phyloP scores from a whole-genome alignment of 192 early-diverging fungal species.

The Linnemannia hyalina region DNA sequence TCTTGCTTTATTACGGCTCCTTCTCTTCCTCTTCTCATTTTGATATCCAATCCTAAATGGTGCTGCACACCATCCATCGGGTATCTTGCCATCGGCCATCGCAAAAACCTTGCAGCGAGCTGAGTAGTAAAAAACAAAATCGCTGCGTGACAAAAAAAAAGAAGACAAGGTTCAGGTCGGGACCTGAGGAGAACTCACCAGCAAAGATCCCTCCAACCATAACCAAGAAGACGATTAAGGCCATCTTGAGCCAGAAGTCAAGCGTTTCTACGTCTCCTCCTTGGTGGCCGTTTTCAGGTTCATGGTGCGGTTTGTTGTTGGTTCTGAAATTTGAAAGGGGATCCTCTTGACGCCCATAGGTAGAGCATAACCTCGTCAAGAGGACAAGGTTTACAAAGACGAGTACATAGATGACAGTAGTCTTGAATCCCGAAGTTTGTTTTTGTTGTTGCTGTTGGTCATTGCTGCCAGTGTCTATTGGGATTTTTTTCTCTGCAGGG shows the following conservation, averaged over 20 bases:
- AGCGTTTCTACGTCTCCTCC: constrained; percentile 18
- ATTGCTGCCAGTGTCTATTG: neutral
- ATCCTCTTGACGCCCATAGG: neutral
- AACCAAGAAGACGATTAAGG: constrained; percentile 72
- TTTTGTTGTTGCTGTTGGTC: neutral
- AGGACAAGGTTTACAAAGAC: constrained; percentile 40
- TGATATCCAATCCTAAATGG: neutral
- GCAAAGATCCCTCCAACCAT: constrained; percentile 83
- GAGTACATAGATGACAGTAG: constrained; percentile 43
- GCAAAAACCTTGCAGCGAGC: neutral
- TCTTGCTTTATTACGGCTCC: neutral
- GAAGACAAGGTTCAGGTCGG: constrained; percentile 3
- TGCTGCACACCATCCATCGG: no score
- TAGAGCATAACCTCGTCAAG: constrained; percentile 17
- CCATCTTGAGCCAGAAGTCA: constrained; percentile 62
- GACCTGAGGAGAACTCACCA: constrained; percentile 51
- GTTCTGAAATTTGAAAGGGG: neutral
- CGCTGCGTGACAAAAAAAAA: constrained; percentile 8
- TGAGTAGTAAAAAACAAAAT: neutral
- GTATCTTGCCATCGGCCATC: neutral
- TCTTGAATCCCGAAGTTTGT: constrained; percentile 27
- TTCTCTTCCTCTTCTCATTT: neutral
- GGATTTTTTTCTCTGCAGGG: neutral
- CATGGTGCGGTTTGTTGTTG: constrained; percentile 8
- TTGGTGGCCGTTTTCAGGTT: constrained; percentile 8